Conservation (phyloP, 108 stramenopile genomes). For the Poteriospumella lacustris region DNA sequence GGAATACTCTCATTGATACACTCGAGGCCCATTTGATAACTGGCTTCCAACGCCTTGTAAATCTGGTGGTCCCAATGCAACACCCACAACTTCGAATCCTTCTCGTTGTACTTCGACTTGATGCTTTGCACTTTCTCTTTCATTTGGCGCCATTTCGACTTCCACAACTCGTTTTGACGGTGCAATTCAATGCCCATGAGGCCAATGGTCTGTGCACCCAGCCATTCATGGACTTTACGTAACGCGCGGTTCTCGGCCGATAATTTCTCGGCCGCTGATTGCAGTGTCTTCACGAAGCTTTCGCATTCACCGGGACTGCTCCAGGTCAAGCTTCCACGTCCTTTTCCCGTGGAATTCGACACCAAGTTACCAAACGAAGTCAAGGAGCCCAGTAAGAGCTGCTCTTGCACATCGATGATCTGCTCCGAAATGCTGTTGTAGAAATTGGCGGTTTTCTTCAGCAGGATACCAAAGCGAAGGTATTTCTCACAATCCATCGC, state of each 20-base stretch:
- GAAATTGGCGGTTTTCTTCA: conserved; percentile 63
- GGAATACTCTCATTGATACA: conserved; percentile 53
- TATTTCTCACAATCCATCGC: conserved; percentile 44
- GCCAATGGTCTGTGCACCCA: conserved; percentile 10
- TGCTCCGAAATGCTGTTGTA: conserved; percentile 59
- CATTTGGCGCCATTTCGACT: conserved; percentile 39
- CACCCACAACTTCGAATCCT: conserved; percentile 50
- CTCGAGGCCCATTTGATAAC: conserved; percentile 57
- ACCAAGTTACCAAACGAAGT: conserved; percentile 58
- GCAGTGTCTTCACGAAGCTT: conserved; percentile 53
- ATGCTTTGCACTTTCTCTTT: conserved; percentile 34
- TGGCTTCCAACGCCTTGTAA: conserved; percentile 61
- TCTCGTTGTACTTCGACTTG: conserved; percentile 31
- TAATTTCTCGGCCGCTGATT: conserved; percentile 53
- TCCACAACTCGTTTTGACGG: conserved; percentile 46
- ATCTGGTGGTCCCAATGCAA: conserved; percentile 61
- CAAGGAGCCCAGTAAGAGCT: conserved; percentile 56
- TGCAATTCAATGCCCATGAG: conserved; percentile 54
- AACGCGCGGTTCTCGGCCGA: conserved; percentile 53
- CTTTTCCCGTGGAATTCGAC: conserved; percentile 32
- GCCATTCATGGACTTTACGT: conserved; percentile 42
- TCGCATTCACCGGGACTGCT: conserved; percentile 50
- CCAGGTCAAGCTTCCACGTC: conserved; percentile 33
- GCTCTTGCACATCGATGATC: conserved; percentile 55
- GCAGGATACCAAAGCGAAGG: conserved; percentile 57